A percentile compares a stretch with the other conserved stretches of the same genome.
These are phyloP conservation scores for Trichoderma simmonsii DNA, from an alignment of 2,329 filamentous ascomycete genomes.

Conservation along the genomic window DNA sequence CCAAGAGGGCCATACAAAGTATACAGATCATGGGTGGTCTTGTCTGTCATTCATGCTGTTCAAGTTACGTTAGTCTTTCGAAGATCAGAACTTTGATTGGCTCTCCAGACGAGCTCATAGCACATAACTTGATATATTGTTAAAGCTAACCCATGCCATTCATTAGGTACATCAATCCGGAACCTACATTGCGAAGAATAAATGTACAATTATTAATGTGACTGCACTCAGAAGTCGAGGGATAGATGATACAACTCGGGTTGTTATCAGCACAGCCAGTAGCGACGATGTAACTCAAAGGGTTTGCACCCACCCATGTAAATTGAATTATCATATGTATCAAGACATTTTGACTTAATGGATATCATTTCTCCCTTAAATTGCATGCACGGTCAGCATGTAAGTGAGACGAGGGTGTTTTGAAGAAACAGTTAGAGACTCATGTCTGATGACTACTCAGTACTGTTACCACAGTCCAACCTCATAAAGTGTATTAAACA, in stretches of 20 bases:
- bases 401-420: neutral
- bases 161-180: too few relatives aligned
- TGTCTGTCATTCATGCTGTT: too few relatives aligned
- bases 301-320: neutral
- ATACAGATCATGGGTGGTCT: too few relatives aligned
- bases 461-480: fast-evolving
- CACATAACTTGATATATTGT: too few relatives aligned
- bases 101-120: too few relatives aligned
- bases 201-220: neutral
- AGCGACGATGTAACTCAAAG: neutral
- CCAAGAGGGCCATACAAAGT: too few relatives aligned
- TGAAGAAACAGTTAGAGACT: neutral
- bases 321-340: neutral
- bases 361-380: neutral
- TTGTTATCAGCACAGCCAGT: neutral
- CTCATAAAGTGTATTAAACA: neutral
- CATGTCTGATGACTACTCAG: neutral
- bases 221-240: neutral
- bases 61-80: too few relatives aligned
- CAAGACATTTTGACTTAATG: neutral
- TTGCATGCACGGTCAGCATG: neutral
- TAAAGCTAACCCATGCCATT: too few relatives aligned
- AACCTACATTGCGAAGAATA: neutral
- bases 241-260: neutral
- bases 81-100: too few relatives aligned